Percentiles rank a stretch among this genome's conserved stretches.
Conservation (phyloP, 345 rosid species). For the Camelina sativa region DNA sequence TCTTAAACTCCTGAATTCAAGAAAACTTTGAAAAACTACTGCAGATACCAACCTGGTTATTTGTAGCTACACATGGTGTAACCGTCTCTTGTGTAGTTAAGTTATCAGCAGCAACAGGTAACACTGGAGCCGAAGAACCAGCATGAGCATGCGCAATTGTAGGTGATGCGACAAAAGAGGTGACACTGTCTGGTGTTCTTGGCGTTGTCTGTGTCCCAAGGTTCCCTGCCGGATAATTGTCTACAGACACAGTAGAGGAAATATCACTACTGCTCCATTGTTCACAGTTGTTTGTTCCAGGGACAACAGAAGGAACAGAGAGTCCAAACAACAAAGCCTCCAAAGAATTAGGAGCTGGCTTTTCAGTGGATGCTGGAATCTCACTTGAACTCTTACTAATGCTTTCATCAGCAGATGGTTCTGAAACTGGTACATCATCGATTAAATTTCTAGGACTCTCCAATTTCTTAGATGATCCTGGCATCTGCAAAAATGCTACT, state of each 20-base stretch:
- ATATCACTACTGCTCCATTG: conserved; percentile 26
- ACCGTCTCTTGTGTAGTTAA: conserved; percentile 30
- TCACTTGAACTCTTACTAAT: conserved; percentile 44
- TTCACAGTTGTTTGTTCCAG: conserved; percentile 29
- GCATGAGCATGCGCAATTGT: conserved; percentile 38
- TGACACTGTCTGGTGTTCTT: conserved; percentile 18
- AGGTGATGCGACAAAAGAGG: conserved; percentile 39
- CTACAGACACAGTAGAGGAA: conserved; percentile 27
- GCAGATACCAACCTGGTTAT: conserved; percentile 51
- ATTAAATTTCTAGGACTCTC: conserved; percentile 47
- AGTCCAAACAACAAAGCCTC: conserved; percentile 65
- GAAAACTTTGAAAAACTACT: not conserved
- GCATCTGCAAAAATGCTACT: conserved; percentile 47
- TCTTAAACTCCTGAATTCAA: conserved; percentile 4
- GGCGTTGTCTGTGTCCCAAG: conserved; percentile 29
- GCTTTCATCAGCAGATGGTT: conserved; percentile 43
- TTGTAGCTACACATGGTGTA: conserved; percentile 30
- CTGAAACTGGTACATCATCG: conserved; percentile 40
- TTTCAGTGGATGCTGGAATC: conserved; percentile 26
- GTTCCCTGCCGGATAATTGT: conserved; percentile 29
- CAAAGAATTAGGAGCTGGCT: conserved; percentile 55
- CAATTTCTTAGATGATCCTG: conserved; percentile 37
- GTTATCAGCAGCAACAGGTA: conserved; percentile 33
- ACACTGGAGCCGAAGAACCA: conserved; percentile 33
- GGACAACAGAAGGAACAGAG: conserved; percentile 47